Evolutionary conservation across 1,139 yeast species (phyloP), one percentile per base, ranked within the genome.

Genomic region (Debaryomyces coudertii): DNA sequence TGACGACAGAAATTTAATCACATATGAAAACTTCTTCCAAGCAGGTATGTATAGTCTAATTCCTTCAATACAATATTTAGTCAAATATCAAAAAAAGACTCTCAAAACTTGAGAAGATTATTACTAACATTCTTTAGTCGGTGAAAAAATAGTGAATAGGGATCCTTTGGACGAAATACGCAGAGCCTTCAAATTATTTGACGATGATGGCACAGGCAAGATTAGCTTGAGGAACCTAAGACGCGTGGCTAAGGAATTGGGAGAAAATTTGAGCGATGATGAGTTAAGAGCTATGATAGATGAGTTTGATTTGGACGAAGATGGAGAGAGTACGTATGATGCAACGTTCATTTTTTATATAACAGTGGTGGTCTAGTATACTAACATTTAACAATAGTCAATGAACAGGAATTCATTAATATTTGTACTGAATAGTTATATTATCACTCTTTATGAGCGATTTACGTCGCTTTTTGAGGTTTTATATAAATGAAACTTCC

Each of bases 271-370:
- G 49, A 86, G 90, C 7, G 99, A 93, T 54, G 97, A 90, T 49
- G 99, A 95, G 59, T 74, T 95, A 47, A 79, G 87, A 54, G 97
- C 98, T 9, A 93, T 95, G 99, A 93, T 95, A 54, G 97, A 92
- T 53, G 99, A 93, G 66, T 95, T 95, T 61, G 99, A 95, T 67
- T 71, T 93, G 48, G 98, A 95, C 64, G 96, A 89, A 52, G 99
- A 95, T 63, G 99, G 98, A 41, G 97, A 88, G 56, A 90, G 79
- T 74, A 69, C 45, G 79, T 73, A 66, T 60, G 8, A 5, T 9
- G 7, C 29, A 16, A 16, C n/a, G n/a, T 15, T 30, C 11, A 7
- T 15, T 24, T 35, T 18, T 12, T 18, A 20, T 15, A 15, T 7
- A 18, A 23, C 11, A 16, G 30, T 12, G 15, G 25, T 27, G 15